Evolutionary conservation across 108 stramenopile species (phyloP), one percentile per base, ranked within the genome.

Genomic region (Cylindrotheca closterium): DNA sequence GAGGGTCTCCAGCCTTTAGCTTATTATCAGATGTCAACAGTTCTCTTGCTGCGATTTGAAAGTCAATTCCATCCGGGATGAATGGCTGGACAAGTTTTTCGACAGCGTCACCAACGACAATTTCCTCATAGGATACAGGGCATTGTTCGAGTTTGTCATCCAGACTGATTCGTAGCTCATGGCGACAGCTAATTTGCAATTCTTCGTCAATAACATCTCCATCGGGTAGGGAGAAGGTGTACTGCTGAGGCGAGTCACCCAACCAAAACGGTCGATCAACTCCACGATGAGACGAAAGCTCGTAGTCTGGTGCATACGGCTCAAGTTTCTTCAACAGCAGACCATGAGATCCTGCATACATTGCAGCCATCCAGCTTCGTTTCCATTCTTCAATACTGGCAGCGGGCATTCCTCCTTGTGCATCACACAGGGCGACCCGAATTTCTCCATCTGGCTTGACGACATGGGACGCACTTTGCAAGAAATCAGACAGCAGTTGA

Each of bases 151-250:
- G 7, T 15, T 42, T 42, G 22, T 72, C 63, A 60, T 79, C 65
- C 17, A 86, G 30, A 18, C 52, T 61, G n/a, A 92, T 54, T 51
- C 89, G 84, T 25, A 92, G 67, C 53, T 92, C 91, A 58, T 89
- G 88, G 42, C 91, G 79, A 53, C 86, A 92, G 24, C 86, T 86
- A 25, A 92, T 56, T 63, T 92, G 91, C 2, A 83, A 60, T 8
- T 78, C 48, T 56, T 50, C 64, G 26, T 65, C 71, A 23, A 82
- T 78, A 45, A 60, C 8, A 30, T 56, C 15, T 18, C 64, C 42
- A 58, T 68, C 63, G 25, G 79, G 67, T 31, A 78, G 54, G 5
- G 67, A 58, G 73, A 92, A 89, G 1, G 75, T 55, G 55, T 89
- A 87, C 56, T 74, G 76, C 47, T 73, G 70, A 19, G 84, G 84